A percentile compares a stretch with the other conserved stretches of the same genome.
phyloP scores from a whole-genome alignment of 345 rosid species.

The Brassica carinata region DNA sequence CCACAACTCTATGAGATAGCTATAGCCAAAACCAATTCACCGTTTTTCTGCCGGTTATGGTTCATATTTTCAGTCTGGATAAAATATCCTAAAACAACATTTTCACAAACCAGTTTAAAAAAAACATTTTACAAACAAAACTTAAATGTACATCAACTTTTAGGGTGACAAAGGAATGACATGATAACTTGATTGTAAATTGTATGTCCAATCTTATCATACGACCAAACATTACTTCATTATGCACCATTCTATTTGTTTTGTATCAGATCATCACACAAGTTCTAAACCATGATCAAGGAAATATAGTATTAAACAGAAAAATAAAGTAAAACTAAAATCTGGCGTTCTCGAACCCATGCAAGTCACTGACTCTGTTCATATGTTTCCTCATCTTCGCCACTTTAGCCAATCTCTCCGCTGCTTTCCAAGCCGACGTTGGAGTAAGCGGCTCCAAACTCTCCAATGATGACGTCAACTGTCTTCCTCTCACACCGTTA shows the following conservation, averaged over 20 bases:
- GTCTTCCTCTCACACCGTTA: conserved; percentile 43
- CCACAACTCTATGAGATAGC: too few relatives aligned
- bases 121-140: neutral
- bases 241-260: conserved; percentile 26
- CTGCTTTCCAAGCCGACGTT: conserved; percentile 93
- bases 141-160: neutral
- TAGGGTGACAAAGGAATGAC: neutral
- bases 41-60: neutral
- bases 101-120: neutral
- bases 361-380: conserved; percentile 94
- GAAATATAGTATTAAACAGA: neutral
- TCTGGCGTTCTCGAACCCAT: conserved; percentile 95
- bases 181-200: neutral
- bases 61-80: neutral
- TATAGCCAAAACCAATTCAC: neutral
- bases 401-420: conserved; percentile 86
- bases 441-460: conserved; percentile 70
- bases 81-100: neutral
- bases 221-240: neutral
- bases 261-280: conserved; percentile 31
- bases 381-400: conserved; percentile 86
- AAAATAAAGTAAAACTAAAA: conserved; percentile 46
- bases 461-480: conserved; percentile 33
- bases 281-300: conserved; percentile 13
- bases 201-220: too few relatives aligned